Evolutionary conservation across 345 rosid genomes (phyloP), one percentile per base, ranked within the genome.

Genomic region (Brassica cretica): DNA sequence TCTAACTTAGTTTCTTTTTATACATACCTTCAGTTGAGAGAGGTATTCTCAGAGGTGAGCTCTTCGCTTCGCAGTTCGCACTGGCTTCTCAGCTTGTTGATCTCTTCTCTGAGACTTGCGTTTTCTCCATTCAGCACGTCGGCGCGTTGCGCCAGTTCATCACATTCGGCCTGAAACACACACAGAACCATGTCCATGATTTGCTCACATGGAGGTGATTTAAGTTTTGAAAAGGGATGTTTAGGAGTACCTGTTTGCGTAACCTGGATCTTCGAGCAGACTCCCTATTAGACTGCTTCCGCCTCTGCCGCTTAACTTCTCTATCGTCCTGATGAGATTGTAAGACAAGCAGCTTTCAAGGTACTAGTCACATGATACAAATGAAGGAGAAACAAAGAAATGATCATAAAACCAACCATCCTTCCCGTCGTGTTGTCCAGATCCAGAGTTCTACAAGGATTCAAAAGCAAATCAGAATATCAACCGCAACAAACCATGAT

Each of bases 201-300:
- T n/a, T 78, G 76, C 68, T 66, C 81, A 78, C 15, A 68, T 4
- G 29, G 51, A 14, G 3, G 19, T 70, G 77, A 7, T 6, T 3
- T 63, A 14, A 6, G 30, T 5, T 61, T 29, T 35, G 11, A 19
- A 61, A 25, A 24, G 32, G 29, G 16, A 24, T 73, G 39, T 81
- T 75, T 14, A 44, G 58, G 87, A 3, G 25, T 39, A 94, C 99
- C 99, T 93, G 99, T 78, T 95, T 95, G 66, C 98, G 97, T 88
- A 95, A 83, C 77, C 99, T 87, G 62, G 99, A 95, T 46, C 97
- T 87, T 19, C 98, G 89, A 70, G 99, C 99, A 68, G 99, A 95
- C 87, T 95, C 99, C 84, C 99, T 86, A 82, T 95, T 95, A 64
- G 99, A 95, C 82, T 95, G 99, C 86, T 95, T 95, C 82, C 99